These are phyloP conservation scores for Immersiella caudata DNA, from an alignment of 495 filamentous ascomycete species.

Conservation along the genomic window DNA sequence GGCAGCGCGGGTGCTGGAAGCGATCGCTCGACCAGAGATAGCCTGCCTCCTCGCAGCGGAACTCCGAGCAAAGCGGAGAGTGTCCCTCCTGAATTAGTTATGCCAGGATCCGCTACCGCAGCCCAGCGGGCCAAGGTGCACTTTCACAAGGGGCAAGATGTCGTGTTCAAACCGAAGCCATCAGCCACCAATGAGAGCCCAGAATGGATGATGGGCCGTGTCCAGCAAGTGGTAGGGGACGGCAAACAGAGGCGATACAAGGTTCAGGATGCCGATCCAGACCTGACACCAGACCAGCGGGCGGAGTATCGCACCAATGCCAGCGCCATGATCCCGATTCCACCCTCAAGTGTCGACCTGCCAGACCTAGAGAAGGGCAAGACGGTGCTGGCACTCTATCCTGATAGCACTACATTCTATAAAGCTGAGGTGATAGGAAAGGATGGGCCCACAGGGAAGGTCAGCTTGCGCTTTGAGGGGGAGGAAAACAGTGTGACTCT, in stretches of 20 bases:
- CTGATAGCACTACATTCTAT: conserved; percentile 96
- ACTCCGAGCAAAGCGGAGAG: conserved; percentile 50
- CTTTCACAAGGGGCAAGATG: conserved; percentile 73
- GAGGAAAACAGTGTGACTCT: conserved; percentile 82
- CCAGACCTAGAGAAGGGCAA: conserved; percentile 76
- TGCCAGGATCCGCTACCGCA: conserved; percentile 26
- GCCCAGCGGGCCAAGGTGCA: conserved; percentile 50
- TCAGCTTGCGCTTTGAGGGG: conserved; percentile 77
- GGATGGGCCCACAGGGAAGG: conserved; percentile 53
- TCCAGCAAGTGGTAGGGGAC: conserved; percentile 81
- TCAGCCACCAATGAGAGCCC: conserved; percentile 65
- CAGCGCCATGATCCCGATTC: conserved; percentile 79
- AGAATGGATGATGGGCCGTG: conserved; percentile 88
- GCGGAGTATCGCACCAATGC: conserved; percentile 79
- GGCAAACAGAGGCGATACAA: conserved; percentile 90
- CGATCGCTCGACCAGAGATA: conserved; percentile 44
- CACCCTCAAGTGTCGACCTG: conserved; percentile 54
- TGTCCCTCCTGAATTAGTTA: conserved; percentile 46
- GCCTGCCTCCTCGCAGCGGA: conserved; percentile 46
- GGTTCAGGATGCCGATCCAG: conserved; percentile 91
- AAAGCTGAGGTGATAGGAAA: conserved; percentile 87
- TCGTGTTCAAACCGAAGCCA: conserved; percentile 84
- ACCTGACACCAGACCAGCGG: conserved; percentile 68
- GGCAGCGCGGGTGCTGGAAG: conserved; percentile 61
- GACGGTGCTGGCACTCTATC: conserved; percentile 80